phyloP scores from a whole-genome alignment of 1,284 basidiomycete genomes.

The Boletus semigastroideus region DNA sequence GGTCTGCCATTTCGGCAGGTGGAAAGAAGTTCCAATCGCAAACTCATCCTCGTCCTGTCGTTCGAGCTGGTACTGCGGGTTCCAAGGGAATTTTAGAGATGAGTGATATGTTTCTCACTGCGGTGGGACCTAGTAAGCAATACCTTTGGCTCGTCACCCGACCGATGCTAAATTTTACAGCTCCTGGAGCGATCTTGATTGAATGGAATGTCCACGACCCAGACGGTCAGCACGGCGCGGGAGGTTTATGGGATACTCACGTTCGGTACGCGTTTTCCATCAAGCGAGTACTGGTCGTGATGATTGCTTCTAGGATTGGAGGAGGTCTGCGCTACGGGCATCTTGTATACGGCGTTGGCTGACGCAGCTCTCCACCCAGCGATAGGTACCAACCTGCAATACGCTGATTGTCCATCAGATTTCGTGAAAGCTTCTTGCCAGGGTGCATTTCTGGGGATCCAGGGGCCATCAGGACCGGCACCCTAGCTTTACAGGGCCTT shows the following conservation, averaged over 20 bases:
- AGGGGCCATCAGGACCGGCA: no score
- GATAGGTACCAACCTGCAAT: conserved; percentile 43
- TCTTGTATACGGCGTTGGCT: not conserved
- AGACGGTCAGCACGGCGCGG: conserved; percentile 46
- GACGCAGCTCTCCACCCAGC: conserved; percentile 23
- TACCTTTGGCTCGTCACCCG: not conserved
- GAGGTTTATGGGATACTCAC: conserved; percentile 61
- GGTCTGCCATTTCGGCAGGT: conserved; percentile 50
- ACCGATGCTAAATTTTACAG: conserved; percentile 16
- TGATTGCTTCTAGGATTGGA: conserved; percentile 22
- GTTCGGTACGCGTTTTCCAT: conserved; percentile 17
- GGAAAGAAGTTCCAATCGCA: conserved; percentile 47
- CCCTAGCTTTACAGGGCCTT: no score
- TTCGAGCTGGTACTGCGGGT: conserved; percentile 42
- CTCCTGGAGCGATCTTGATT: conserved; percentile 54
- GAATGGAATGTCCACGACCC: conserved; percentile 60
- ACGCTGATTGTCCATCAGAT: conserved; percentile 36
- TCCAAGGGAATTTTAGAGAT: conserved; percentile 45
- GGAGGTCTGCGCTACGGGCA: conserved; percentile 26
- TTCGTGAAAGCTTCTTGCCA: conserved; percentile 38
- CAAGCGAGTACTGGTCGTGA: not conserved
- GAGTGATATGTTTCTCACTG: conserved; percentile 49
- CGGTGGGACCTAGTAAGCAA: conserved; percentile 40
- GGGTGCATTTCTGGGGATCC: conserved; percentile 50
- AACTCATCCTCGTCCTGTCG: conserved; percentile 41